Base-by-base conservation (phyloP, 2,329 filamentous ascomycete species). In the Diaporthe capsici region DNA sequence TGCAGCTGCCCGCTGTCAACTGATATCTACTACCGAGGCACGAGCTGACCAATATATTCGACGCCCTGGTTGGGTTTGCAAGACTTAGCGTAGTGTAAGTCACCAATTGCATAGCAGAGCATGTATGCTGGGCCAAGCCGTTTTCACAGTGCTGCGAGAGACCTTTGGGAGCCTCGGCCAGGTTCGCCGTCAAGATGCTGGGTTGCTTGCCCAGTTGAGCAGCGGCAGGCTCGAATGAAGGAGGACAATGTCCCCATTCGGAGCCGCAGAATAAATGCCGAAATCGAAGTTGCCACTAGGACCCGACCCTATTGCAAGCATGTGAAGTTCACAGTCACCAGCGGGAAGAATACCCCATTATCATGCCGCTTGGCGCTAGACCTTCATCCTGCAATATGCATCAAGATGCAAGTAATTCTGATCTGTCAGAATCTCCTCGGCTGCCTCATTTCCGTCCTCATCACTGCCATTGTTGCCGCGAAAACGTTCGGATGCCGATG, bases 1-100 rank as follows among this genome's bases (percentile, higher is more conserved):
- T 49, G 60, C 42, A 51, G 60, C 39, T 31, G 42, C n/a, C 60
- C 60, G 49, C 60, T 39, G 51, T 73, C 74, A 58, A 67, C 58
- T 67, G 57, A 60, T 58, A n/a, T 39, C 12, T 15, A 51, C 51
- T 61, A n/a, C 49, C 47, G 9, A 49, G 47, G 47, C 22, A 47
- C 42, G 51, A 60, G 44, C 25, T 51, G 39, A 31, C 57, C 13
- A 58, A n/a, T 53, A 5, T 9, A 37, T 51, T 70, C 39, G 73
- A 65, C n/a, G 34, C 58, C 34, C 68, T 73, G 58, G 51, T 44
- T 25, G 15, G 39, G 15, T 25, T 65, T 34, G 58, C 39, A 34
- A 15, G 22, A 39, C 34, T 20, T 55, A 7, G 47, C 55, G 47
- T 25, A 15, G 37, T 31, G 37, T 47, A 25, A 28, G 13, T 68